phyloP scores from a whole-genome alignment of 2,329 filamentous ascomycete species.

The Ophiocordyceps australis region DNA sequence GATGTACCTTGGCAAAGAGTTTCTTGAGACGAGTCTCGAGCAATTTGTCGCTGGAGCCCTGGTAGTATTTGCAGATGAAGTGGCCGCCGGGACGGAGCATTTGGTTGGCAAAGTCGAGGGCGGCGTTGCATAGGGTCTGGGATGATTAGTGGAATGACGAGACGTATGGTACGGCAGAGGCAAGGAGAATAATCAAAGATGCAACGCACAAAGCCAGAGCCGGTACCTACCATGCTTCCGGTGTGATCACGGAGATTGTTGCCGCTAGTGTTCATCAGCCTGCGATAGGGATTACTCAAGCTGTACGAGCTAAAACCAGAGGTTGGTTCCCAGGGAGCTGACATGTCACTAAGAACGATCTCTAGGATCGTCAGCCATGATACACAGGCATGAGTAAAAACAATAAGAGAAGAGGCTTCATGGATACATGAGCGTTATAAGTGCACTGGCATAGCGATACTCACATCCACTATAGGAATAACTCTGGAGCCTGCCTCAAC shows the following conservation, averaged over 20 bases:
- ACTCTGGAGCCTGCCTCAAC: too few relatives aligned
- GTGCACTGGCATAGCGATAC: too few relatives aligned
- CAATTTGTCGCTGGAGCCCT: conserved; percentile 68
- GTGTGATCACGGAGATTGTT: conserved; percentile 73
- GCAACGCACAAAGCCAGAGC: too few relatives aligned
- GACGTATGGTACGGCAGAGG: too few relatives aligned
- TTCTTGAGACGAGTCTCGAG: conserved; percentile 58
- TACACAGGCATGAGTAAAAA: too few relatives aligned
- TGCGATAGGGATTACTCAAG: conserved; percentile 88
- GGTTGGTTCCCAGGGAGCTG: conserved; percentile 79
- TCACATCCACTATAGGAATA: conserved; percentile 58
- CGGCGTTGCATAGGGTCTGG: conserved; percentile 87
- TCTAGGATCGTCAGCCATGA: too few relatives aligned
- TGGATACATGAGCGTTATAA: too few relatives aligned
- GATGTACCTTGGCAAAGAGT: conserved; percentile 62
- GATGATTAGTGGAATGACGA: too few relatives aligned
- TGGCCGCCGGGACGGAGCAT: conserved; percentile 69
- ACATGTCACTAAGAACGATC: conserved; percentile 98
- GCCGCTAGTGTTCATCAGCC: conserved; percentile 99
- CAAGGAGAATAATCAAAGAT: too few relatives aligned
- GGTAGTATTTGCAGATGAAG: conserved; percentile 96
- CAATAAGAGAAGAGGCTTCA: too few relatives aligned
- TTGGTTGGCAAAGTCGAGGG: conserved; percentile 69
- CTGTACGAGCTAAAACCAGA: conserved; percentile 67
- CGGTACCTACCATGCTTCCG: conserved; percentile 71